These are phyloP conservation scores for Scolecobasidium constrictum DNA, from an alignment of 2,329 filamentous ascomycete species.

Conservation along the genomic window DNA sequence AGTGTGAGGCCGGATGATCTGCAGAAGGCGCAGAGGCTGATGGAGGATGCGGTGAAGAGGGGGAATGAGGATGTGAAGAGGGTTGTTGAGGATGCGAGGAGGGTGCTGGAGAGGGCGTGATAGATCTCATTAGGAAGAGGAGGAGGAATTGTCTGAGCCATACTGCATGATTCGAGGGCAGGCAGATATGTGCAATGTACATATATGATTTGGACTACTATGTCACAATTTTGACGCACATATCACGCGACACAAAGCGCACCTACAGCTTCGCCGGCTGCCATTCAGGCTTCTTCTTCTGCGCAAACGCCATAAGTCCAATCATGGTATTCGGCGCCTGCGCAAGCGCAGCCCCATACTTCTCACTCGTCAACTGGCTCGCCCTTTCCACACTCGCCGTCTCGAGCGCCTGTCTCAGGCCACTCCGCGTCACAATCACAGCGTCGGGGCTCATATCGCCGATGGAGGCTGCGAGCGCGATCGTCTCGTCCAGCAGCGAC, in stretches of 20 bases:
- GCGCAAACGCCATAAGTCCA: conserved; percentile 40
- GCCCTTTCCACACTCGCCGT: conserved; percentile 27
- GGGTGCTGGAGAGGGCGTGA: conserved; percentile 27
- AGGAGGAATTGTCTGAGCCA: too few relatives aligned
- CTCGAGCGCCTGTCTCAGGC: conserved; percentile 29
- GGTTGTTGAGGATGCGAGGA: conserved; percentile 37
- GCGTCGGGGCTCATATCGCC: conserved; percentile 26
- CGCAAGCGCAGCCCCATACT: conserved; percentile 29
- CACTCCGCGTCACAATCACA: conserved; percentile 30
- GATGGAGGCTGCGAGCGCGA: conserved; percentile 25
- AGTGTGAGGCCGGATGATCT: conserved; percentile 36
- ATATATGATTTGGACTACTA: too few relatives aligned
- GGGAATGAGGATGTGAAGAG: conserved; percentile 36
- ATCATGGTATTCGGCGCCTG: conserved; percentile 38
- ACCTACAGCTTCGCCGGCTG: conserved; percentile 35
- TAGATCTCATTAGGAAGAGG: not conserved
- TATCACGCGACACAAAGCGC: too few relatives aligned
- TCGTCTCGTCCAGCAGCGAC: conserved; percentile 25
- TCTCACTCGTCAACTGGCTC: conserved; percentile 31
- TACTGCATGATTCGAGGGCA: too few relatives aligned
- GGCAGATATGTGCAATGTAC: too few relatives aligned
- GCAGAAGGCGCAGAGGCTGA: conserved; percentile 35
- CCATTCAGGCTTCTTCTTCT: conserved; percentile 40
- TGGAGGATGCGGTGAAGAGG: conserved; percentile 42
- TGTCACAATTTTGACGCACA: too few relatives aligned